Evolutionary conservation across 2,329 filamentous ascomycete species (phyloP), one percentile per base, ranked within the genome.

Genomic region (Colletotrichum lindemuthianum): DNA sequence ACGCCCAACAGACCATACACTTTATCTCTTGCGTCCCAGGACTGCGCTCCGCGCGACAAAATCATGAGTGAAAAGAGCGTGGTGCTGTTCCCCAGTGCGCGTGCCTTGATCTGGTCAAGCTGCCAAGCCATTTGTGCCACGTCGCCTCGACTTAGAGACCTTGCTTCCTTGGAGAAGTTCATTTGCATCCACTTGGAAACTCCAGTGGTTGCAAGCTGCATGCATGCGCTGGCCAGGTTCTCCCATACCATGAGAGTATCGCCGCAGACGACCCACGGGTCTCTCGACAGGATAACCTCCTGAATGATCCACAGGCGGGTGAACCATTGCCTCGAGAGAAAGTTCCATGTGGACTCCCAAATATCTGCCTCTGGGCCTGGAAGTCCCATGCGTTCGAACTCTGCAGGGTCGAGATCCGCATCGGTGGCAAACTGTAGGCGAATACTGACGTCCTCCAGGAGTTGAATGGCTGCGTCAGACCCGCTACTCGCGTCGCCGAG

Each of bases 401-500:
- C 45, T 0, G 11, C 10, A 2, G 48, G 47, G 2, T 40, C 54
- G 2, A 63, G 36, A 6, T 32, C 24, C 2, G 41, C 43, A 5
- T 63, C 55, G 12, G 15, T 43, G 4, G 54, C 33, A 2, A 63
- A 63, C 40, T 52, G 52, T 8, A 61, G 12, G 8, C 48, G 59
- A 6, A 43, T 16, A 5, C 37, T 53, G 10, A 58, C 32, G 6
- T 56, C 57, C 12, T 61, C 45, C 3, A 63, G 13, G 5, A 63
- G 34, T n/a, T 41, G 63, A 0, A 71, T 39, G 0, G 70, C 68
- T 8, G 72, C 71, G 2, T 69, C 72, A 4, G 71, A 70, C 5
- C 66, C 66, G 0, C 68, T 61, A 1, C 67, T 59, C 0, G 66
- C 63, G 3, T 71, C 70, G 0, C 72, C 72, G 0, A 74, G 57